Conservation (phyloP, 305 asterid species). For the Fraxinus latifolia region DNA sequence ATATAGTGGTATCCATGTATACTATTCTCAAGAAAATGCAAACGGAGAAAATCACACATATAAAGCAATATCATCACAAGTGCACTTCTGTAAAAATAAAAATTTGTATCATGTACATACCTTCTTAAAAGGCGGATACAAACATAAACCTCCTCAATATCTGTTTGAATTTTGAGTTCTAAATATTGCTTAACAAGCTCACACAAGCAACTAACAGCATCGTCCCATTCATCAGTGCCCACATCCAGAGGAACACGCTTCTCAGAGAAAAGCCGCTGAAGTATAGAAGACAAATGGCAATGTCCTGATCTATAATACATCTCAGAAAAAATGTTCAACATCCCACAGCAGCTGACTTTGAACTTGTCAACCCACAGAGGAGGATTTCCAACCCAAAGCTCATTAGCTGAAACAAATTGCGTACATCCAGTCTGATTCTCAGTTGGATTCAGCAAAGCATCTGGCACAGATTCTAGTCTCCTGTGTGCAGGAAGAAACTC, state of each 20-base stretch:
- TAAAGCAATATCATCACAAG: not conserved
- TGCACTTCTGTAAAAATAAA: not conserved
- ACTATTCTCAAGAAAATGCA: slow-evolving; percentile 8
- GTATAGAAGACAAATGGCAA: slow-evolving; percentile 52
- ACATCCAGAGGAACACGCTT: slow-evolving; percentile 25
- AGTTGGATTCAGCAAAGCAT: slow-evolving; percentile 33
- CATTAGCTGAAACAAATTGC: slow-evolving; percentile 29
- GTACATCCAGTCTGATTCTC: slow-evolving; percentile 31
- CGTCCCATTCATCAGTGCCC: slow-evolving; percentile 33
- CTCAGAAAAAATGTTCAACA: slow-evolving; percentile 47
- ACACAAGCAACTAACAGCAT: slow-evolving; percentile 47
- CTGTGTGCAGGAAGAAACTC: slow-evolving; percentile 70
- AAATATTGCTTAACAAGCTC: slow-evolving; percentile 80
- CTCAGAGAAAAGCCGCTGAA: slow-evolving; percentile 53
- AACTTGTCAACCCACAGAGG: slow-evolving; percentile 83
- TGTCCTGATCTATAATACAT: slow-evolving; percentile 39
- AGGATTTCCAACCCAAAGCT: slow-evolving; percentile 76
- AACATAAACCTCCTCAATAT: slow-evolving; percentile 80
- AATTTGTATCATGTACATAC: slow-evolving; percentile 28
- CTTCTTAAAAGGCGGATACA: slow-evolving; percentile 69
- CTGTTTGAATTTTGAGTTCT: slow-evolving; percentile 56
- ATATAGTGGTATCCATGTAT: not conserved
- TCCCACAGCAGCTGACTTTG: slow-evolving; percentile 40
- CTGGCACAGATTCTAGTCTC: slow-evolving; percentile 35
- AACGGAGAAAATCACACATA: slow-evolving; percentile 17